Evolutionary conservation across 257 asterid genomes (phyloP).

Genomic region (Gentiana macrophylla): DNA sequence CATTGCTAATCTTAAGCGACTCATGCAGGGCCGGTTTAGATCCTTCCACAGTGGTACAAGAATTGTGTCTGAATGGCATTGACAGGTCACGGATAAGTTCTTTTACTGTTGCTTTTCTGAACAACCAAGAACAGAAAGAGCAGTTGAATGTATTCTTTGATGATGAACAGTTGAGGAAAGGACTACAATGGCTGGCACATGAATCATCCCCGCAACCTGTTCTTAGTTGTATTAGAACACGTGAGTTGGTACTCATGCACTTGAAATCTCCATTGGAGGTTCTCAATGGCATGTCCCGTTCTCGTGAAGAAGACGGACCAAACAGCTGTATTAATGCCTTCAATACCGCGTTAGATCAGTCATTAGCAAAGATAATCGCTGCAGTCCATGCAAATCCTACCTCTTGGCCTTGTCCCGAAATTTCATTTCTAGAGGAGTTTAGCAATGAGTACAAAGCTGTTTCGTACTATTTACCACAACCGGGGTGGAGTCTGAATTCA

Average conservation of each 20-base stretch:
- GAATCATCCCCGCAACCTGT: conserved; percentile 60
- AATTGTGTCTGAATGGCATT: conserved; percentile 43
- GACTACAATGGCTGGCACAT: conserved; percentile 76
- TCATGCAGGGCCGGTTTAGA: conserved; percentile 28
- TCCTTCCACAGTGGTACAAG: conserved; percentile 34
- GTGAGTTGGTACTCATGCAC: conserved; percentile 59
- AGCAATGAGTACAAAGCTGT: conserved; percentile 35
- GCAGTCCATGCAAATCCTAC: conserved; percentile 58
- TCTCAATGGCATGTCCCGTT: conserved; percentile 24
- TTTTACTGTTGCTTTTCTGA: conserved; percentile 39
- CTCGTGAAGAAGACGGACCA: conserved; percentile 35
- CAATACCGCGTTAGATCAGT: conserved; percentile 60
- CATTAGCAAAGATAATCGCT: conserved; percentile 36
- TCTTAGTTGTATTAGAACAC: conserved; percentile 38
- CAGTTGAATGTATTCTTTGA: conserved; percentile 51
- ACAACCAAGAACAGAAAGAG: conserved; percentile 20
- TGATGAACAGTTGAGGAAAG: conserved; percentile 51
- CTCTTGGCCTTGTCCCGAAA: conserved; percentile 93
- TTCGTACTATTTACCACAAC: conserved; percentile 46
- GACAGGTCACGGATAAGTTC: conserved; percentile 36
- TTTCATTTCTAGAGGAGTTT: conserved; percentile 40
- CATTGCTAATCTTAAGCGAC: conserved; percentile 62
- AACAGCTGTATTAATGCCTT: conserved; percentile 53
- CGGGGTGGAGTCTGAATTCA: conserved; percentile 63
- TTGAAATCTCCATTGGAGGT: conserved; percentile 39